Evolutionary conservation across 2,329 filamentous ascomycete species (phyloP), one percentile per base, ranked within the genome.

Genomic region (Didymella glomerata): DNA sequence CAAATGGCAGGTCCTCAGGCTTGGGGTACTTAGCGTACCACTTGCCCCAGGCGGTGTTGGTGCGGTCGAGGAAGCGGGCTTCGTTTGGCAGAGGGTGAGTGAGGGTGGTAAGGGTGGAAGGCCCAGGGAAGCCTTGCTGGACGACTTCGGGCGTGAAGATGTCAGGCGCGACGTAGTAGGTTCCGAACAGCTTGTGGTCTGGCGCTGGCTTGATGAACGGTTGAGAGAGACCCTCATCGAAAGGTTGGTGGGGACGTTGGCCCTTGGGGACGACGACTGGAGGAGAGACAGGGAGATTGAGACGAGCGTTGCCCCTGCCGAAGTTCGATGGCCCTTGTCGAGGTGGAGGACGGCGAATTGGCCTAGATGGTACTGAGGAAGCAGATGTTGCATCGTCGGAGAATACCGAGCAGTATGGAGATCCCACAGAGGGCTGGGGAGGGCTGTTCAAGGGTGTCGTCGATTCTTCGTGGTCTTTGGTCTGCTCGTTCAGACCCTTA

Each of bases 61-160:
- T 41, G 5, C 58, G 58, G 24, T 67, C 56, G 1, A 68, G 52
- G 4, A 65, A 28, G 13, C 25, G 55, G 7, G 34, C 50, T 1
- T 49, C 46, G 16, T 56, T 54, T 25, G 61, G 48, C 10, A 40
- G 51, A n/a, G 48, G 50, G 32, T 36, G 6, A 24, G 42, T 22
- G 25, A 52, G 6, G 20, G 34, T 7, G 34, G 22, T 18, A 7
- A 10, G 11, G 1, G 20, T n/a, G 7, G 42, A 20, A 11, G 44
- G 11, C 4, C 30, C 10, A 28, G 46, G 20, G 18, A 69, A 68
- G n/a, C 62, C 65, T n/a, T 32, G 42, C 9, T 57, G 49, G 1
- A 65, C 32, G 16, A 45, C 48, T 25, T 22, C 46, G 13, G 67
- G 56, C 9, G 18, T 9, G 34, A 51, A 64, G 9, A 36, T 44